These are phyloP conservation scores for Trypanosomatidae sp. DNA, from an alignment of 208 protist genomes.

Conservation along the genomic window DNA sequence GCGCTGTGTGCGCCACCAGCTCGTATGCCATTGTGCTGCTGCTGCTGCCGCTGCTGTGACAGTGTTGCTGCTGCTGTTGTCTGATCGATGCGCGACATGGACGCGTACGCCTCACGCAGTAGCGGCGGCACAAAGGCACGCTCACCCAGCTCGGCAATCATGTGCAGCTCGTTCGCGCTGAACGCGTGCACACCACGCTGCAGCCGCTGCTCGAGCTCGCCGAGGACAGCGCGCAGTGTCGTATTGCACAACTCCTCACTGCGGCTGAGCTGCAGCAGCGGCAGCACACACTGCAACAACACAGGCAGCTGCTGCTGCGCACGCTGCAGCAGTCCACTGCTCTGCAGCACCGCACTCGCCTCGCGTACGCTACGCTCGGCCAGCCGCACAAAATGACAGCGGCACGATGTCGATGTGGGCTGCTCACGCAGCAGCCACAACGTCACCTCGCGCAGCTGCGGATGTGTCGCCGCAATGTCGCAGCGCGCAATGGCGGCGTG, in stretches of 20 bases:
- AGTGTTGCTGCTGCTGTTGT: too few relatives aligned
- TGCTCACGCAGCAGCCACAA: slow-evolving; percentile 67
- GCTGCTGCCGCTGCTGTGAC: too few relatives aligned
- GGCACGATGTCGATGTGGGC: slow-evolving; percentile 18
- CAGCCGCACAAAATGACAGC: slow-evolving; percentile 43
- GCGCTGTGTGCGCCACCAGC: too few relatives aligned
- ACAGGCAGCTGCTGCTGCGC: slow-evolving; percentile 21
- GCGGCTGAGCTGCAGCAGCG: slow-evolving; percentile 42
- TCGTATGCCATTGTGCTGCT: too few relatives aligned
- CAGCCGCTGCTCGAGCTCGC: slow-evolving; percentile 42
- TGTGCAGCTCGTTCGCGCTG: slow-evolving; percentile 28
- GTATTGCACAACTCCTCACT: slow-evolving; percentile 58
- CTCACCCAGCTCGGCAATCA: slow-evolving; percentile 47
- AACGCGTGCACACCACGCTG: slow-evolving; percentile 36
- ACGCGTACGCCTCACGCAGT: too few relatives aligned
- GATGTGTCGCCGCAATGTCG: slow-evolving; percentile 18
- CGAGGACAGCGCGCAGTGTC: slow-evolving; percentile 50
- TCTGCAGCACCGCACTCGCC: slow-evolving; percentile 36
- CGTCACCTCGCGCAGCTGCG: slow-evolving; percentile 31
- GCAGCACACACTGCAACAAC: slow-evolving; percentile 30
- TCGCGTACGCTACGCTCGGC: slow-evolving; percentile 30
- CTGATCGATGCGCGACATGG: too few relatives aligned
- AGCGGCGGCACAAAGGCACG: too few relatives aligned
- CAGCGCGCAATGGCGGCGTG: slow-evolving; percentile 11
- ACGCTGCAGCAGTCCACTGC: slow-evolving; percentile 24